phyloP scores from a whole-genome alignment of 2,329 filamentous ascomycete species.

The Ascochyta lentis region DNA sequence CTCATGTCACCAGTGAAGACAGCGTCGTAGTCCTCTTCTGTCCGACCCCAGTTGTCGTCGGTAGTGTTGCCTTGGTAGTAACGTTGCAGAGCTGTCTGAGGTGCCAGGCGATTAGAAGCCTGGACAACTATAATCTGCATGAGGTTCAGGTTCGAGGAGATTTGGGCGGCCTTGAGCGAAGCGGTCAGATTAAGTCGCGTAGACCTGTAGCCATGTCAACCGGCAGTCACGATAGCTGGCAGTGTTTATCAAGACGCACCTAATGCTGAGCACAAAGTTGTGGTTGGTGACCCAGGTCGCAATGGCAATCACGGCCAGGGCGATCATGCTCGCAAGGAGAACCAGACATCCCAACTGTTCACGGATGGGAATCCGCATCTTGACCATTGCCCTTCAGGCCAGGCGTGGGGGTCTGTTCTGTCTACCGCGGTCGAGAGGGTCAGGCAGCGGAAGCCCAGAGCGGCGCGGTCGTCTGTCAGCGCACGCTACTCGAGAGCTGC shows the following conservation, averaged over 20 bases:
- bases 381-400: conserved; percentile 41
- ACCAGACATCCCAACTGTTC: conserved; percentile 86
- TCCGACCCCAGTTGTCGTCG: conserved; percentile 65
- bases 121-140: conserved; percentile 77
- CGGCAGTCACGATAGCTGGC: not conserved
- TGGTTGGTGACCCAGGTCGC: conserved; percentile 64
- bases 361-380: conserved; percentile 85
- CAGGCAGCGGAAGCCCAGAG: conserved; percentile 11
- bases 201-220: conserved; percentile 45
- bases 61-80: conserved; percentile 63
- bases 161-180: conserved; percentile 82
- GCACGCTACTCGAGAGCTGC: conserved; percentile 20
- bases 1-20: conserved; percentile 68
- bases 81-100: conserved; percentile 59
- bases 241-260: conserved; percentile 4
- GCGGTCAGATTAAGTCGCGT: conserved; percentile 77
- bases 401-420: not conserved
- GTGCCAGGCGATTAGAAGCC: conserved; percentile 68
- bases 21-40: conserved; percentile 71
- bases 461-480: conserved; percentile 25
- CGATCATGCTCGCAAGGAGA: conserved; percentile 74
- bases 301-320: conserved; percentile 78
- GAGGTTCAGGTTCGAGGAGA: conserved; percentile 79
- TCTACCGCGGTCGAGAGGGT: not conserved
- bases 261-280: conserved; percentile 17